Conservation (phyloP, 345 rosid species). For the Sisymbrium altissimum region DNA sequence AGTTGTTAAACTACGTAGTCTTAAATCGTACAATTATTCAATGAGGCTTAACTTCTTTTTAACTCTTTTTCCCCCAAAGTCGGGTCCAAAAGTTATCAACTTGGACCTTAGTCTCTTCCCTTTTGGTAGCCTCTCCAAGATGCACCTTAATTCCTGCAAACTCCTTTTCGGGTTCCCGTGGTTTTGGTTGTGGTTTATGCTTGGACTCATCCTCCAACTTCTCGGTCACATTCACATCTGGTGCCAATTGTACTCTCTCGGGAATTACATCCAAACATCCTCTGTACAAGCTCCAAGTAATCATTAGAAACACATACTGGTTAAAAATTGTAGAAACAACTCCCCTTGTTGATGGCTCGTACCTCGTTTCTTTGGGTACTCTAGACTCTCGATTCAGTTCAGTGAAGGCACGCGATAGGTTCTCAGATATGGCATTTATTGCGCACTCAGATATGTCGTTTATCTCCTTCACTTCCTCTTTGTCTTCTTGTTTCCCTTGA, state of each 20-base stretch:
- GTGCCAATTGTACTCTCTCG: conserved; percentile 2
- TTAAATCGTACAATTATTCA: too few relatives aligned
- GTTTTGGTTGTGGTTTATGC: background rate
- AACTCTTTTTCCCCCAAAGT: conserved; percentile 14
- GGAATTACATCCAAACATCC: conserved; percentile 19
- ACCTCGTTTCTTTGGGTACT: conserved; percentile 10
- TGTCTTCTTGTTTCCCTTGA: background rate
- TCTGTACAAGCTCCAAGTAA: conserved; percentile 6
- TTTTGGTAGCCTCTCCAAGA: background rate
- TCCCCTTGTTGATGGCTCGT: background rate
- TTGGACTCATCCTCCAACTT: background rate
- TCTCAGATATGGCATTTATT: background rate
- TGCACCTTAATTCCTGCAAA: background rate
- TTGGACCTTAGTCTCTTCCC: conserved; percentile 7
- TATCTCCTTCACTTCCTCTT: conserved; percentile 18
- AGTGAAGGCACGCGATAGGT: background rate
- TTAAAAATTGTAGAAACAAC: background rate
- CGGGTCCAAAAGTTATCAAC: conserved; percentile 27
- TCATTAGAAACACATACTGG: background rate
- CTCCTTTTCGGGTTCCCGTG: background rate
- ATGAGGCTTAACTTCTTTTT: background rate
- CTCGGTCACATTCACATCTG: background rate
- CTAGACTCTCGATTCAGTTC: conserved; percentile 1
- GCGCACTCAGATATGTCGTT: background rate
- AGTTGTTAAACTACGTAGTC: too few relatives aligned